These are phyloP conservation scores for Melastoma malabathricum DNA, from an alignment of 345 rosid genomes.

Conservation along the genomic window DNA sequence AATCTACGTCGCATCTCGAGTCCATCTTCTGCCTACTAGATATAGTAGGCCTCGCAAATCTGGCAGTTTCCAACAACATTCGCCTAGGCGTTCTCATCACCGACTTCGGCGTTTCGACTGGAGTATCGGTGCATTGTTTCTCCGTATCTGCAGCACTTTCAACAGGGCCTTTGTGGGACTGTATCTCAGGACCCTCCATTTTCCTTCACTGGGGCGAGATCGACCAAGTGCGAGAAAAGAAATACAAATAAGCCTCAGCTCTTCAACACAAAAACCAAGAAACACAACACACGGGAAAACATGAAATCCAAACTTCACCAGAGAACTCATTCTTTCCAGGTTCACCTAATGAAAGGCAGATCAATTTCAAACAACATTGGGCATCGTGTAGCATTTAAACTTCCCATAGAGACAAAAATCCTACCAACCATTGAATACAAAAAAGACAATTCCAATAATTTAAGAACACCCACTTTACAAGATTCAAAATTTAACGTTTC, in stretches of 20 bases:
- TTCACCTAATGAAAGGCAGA: too few species aligned
- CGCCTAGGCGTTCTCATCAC: conserved; percentile 22
- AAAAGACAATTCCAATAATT: too few species aligned
- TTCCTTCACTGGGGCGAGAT: conserved; percentile 9
- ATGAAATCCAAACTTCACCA: background rate
- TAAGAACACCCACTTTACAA: too few species aligned
- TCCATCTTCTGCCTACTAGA: conserved; percentile 47
- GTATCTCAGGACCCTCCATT: conserved; percentile 51
- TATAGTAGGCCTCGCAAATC: conserved; percentile 29
- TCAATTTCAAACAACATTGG: background rate
- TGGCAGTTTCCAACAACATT: conserved; percentile 21
- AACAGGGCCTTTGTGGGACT: conserved; percentile 22
- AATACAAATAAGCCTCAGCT: conserved; percentile 4
- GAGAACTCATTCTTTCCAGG: conserved; percentile 3
- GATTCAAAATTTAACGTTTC: too few species aligned
- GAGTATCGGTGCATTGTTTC: conserved; percentile 21
- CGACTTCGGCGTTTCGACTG: conserved; percentile 25
- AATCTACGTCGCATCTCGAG: conserved; percentile 14
- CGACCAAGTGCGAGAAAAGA: conserved; percentile 15
- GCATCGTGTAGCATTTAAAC: background rate
- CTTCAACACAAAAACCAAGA: background rate
- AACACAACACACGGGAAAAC: too few species aligned
- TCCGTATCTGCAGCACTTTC: conserved; percentile 18
- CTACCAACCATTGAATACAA: background rate
- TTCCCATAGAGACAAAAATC: background rate